Percentiles rank a stretch among this genome's conserved stretches.
phyloP scores from a whole-genome alignment of 2,329 filamentous ascomycete genomes.

The Drechslerella dactyloides region DNA sequence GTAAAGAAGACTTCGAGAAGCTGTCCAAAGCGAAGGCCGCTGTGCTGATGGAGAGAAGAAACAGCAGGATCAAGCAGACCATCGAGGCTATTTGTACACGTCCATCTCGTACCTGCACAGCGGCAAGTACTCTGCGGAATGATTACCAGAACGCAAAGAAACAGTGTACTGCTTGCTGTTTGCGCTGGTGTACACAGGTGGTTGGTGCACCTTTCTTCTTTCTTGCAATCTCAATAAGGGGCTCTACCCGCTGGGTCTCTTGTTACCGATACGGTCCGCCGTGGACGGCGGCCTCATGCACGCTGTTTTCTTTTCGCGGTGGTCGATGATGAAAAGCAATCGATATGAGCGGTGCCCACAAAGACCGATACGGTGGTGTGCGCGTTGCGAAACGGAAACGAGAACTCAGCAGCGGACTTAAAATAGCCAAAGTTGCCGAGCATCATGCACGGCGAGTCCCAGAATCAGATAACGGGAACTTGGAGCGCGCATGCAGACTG shows the following conservation, averaged over 20 bases:
- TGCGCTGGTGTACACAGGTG: conserved; percentile 7
- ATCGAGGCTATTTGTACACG: conserved; percentile 46
- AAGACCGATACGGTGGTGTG: conserved; percentile 2
- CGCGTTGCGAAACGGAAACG: conserved; percentile 38
- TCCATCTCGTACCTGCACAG: conserved; percentile 23
- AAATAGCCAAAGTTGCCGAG: conserved; percentile 37
- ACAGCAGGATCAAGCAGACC: conserved; percentile 13
- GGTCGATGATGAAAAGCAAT: conserved; percentile 13
- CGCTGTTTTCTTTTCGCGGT: conserved; percentile 21
- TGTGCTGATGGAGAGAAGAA: conserved; percentile 33
- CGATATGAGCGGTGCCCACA: conserved; percentile 9
- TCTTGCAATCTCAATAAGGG: conserved; percentile 10
- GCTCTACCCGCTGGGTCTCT: conserved; percentile 29
- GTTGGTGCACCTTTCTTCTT: conserved; percentile 41
- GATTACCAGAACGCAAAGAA: conserved; percentile 3
- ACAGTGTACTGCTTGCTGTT: not conserved
- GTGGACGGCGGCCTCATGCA: conserved; percentile 4
- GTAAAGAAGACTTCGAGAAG: conserved; percentile 10
- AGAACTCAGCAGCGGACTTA: conserved; percentile 12
- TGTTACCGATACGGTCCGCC: conserved; percentile 12
- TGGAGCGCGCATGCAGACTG: conserved; percentile 23
- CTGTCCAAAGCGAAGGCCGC: conserved; percentile 33
- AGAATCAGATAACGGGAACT: conserved; percentile 18
- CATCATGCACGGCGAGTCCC: conserved; percentile 20
- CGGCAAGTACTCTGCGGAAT: conserved; percentile 10